Evolutionary conservation across 345 rosid genomes (phyloP).

Genomic region (Gossypium raimondii): DNA sequence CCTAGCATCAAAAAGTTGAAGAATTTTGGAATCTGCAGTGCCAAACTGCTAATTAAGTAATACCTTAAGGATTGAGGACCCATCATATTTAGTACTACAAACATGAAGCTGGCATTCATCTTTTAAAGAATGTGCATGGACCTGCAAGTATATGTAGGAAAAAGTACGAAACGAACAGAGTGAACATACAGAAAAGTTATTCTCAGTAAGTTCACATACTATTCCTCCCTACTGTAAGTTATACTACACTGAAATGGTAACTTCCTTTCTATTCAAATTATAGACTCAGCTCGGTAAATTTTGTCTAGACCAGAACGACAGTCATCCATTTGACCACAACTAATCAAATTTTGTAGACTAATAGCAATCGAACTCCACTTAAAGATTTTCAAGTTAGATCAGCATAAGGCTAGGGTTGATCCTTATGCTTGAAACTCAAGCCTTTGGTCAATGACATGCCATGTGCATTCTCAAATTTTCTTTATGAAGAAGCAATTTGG

Average conservation of each 20-base stretch:
- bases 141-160: slow-evolving; percentile 27
- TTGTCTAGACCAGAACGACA: background rate
- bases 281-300: background rate
- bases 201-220: background rate
- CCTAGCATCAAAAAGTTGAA: background rate
- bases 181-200: slow-evolving; percentile 4
- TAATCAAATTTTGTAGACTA: background rate
- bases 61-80: slow-evolving; percentile 39
- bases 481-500: background rate
- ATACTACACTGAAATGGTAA: background rate
- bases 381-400: background rate
- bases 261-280: background rate
- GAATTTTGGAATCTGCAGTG: background rate
- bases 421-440: background rate
- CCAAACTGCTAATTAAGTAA: slow-evolving; percentile 1
- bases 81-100: slow-evolving; percentile 36
- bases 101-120: slow-evolving; percentile 20
- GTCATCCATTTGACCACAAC: background rate
- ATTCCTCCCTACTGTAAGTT: background rate
- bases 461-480: background rate
- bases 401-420: background rate
- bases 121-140: slow-evolving; percentile 21
- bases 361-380: background rate
- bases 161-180: background rate
- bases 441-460: background rate